Conservation (phyloP, 1,284 basidiomycete species). For the Heliocybe sulcata region DNA sequence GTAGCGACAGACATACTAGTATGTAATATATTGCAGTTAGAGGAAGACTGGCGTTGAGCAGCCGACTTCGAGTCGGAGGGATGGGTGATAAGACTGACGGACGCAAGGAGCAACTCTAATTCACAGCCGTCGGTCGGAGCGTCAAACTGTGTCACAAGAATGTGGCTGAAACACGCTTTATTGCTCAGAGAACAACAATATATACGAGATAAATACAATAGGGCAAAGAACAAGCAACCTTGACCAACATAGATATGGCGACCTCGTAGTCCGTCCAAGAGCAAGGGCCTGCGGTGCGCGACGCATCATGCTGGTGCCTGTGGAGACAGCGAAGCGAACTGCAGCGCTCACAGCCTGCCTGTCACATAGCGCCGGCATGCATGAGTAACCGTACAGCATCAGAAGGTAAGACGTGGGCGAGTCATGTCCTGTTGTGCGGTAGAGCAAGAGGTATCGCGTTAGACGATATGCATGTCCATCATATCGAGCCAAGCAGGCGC, state of each 20-base stretch:
- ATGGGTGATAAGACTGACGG: slow-evolving; percentile 18
- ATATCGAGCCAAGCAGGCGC: no score
- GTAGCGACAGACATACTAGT: slow-evolving; percentile 29
- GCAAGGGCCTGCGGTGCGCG: no score
- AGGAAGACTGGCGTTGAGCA: slow-evolving; percentile 5
- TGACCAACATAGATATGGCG: background rate
- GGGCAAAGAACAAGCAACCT: background rate
- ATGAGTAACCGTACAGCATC: no score
- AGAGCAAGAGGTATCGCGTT: no score
- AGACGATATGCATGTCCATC: no score
- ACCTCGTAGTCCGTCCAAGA: background rate
- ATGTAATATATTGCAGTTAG: background rate
- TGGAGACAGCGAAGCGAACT: background rate
- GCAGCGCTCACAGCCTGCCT: no score
- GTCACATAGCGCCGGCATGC: no score
- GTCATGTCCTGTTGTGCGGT: no score
- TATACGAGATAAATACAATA: slow-evolving; percentile 7
- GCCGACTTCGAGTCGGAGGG: slow-evolving; percentile 4
- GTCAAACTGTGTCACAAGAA: slow-evolving; percentile 48
- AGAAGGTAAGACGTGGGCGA: no score
- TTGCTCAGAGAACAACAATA: slow-evolving; percentile 7
- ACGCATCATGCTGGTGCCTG: background rate
- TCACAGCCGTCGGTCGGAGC: slow-evolving; percentile 40
- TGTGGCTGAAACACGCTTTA: slow-evolving; percentile 33
- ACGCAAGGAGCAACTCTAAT: slow-evolving; percentile 18